Conservation (phyloP, 306 rosid species). For the Prunus kanzakura region DNA sequence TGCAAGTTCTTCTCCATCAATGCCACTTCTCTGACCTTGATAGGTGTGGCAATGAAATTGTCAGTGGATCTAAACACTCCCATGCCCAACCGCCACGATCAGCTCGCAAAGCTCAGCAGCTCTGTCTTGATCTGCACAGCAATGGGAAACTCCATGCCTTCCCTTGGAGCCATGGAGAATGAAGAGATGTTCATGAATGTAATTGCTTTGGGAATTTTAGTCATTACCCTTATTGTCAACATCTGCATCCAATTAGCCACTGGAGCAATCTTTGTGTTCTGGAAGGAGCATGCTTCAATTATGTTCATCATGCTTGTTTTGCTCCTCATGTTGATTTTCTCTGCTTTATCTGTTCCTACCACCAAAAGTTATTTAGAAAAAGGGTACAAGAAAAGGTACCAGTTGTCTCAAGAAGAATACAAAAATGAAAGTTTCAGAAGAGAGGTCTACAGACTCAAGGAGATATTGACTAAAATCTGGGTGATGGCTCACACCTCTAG, state of each 20-base stretch:
- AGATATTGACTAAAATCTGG: slow-evolving; percentile 57
- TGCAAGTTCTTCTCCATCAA: slow-evolving; percentile 62
- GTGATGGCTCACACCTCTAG: slow-evolving; percentile 77
- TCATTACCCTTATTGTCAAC: slow-evolving; percentile 67
- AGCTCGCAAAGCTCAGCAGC: slow-evolving; percentile 78
- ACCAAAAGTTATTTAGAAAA: slow-evolving; percentile 50
- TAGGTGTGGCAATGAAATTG: slow-evolving; percentile 57
- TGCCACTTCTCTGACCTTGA: slow-evolving; percentile 72
- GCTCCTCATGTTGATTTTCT: slow-evolving; percentile 48
- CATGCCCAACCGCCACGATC: slow-evolving; percentile 72
- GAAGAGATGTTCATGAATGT: slow-evolving; percentile 64
- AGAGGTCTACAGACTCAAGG: slow-evolving; percentile 23
- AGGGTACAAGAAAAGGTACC: slow-evolving; percentile 34
- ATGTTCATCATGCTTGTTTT: slow-evolving; percentile 64
- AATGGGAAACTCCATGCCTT: slow-evolving; percentile 77
- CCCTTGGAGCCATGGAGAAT: slow-evolving; percentile 71
- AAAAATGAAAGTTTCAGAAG: not conserved
- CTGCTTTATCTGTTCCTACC: slow-evolving; percentile 56
- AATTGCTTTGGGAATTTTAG: slow-evolving; percentile 70
- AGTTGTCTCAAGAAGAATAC: slow-evolving; percentile 38
- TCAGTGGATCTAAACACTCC: slow-evolving; percentile 82
- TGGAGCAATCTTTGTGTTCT: slow-evolving; percentile 73
- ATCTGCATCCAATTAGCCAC: slow-evolving; percentile 71
- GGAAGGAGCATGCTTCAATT: slow-evolving; percentile 53
- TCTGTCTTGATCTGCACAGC: slow-evolving; percentile 63